A percentile compares a stretch with the other conserved stretches of the same genome.
phyloP scores from a whole-genome alignment of 805 yeast genomes.

The Candida loeiensis region DNA sequence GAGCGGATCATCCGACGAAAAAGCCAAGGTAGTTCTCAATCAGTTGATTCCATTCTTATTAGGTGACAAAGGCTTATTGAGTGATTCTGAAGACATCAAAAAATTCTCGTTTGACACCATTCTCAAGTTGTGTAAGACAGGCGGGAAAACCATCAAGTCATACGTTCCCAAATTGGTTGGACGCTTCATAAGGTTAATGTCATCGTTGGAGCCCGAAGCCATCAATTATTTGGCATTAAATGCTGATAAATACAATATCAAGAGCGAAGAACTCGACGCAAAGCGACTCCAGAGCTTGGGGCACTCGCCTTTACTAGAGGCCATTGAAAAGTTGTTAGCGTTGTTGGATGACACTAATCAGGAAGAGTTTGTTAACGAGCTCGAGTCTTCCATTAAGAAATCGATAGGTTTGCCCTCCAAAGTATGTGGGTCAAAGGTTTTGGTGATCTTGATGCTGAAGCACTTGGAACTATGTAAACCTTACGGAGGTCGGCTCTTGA shows the following conservation, averaged over 20 bases:
- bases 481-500: slow-evolving; percentile 61
- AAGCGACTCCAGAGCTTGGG: slow-evolving; percentile 71
- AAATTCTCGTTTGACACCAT: slow-evolving; percentile 71
- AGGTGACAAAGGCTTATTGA: slow-evolving; percentile 73
- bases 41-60: slow-evolving; percentile 73
- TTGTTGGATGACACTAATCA: slow-evolving; percentile 48
- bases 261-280: slow-evolving; percentile 69
- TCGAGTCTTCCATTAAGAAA: slow-evolving; percentile 55
- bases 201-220: slow-evolving; percentile 88
- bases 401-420: slow-evolving; percentile 91
- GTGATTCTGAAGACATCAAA: slow-evolving; percentile 83
- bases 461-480: slow-evolving; percentile 44
- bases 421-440: slow-evolving; percentile 73
- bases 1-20: slow-evolving; percentile 35
- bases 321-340: slow-evolving; percentile 68
- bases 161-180: slow-evolving; percentile 67
- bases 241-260: slow-evolving; percentile 82
- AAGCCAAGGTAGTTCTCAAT: slow-evolving; percentile 47
- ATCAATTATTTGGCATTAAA: slow-evolving; percentile 81
- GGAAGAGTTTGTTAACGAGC: slow-evolving; percentile 45
- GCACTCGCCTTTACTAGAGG: slow-evolving; percentile 84
- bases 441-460: slow-evolving; percentile 60
- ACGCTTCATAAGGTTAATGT: slow-evolving; percentile 68
- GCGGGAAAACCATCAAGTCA: slow-evolving; percentile 58
- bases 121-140: slow-evolving; percentile 63